phyloP scores from a whole-genome alignment of 2,329 filamentous ascomycete species.

The Colletotrichum tropicicola region DNA sequence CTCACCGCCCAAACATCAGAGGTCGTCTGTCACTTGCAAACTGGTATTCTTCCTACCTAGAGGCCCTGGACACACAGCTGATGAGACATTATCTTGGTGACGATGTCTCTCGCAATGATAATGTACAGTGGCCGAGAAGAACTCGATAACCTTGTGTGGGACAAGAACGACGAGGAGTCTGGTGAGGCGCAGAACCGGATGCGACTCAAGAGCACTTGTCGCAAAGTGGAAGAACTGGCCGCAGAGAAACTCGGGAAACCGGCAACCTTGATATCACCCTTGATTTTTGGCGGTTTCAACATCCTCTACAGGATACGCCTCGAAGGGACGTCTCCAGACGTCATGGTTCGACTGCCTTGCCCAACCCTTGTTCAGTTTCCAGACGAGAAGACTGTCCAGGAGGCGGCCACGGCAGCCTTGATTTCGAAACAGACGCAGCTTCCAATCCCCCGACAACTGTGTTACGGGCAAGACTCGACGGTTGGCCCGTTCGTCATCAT shows the following conservation, averaged over 20 bases:
- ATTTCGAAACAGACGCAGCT: slow-evolving; percentile 17
- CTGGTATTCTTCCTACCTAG: too few species aligned
- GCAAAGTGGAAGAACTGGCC: background rate
- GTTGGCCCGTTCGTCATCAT: slow-evolving; percentile 41
- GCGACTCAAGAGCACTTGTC: background rate
- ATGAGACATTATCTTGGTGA: too few species aligned
- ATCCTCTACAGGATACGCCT: slow-evolving; percentile 26
- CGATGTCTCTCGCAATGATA: too few species aligned
- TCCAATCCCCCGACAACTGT: slow-evolving; percentile 1
- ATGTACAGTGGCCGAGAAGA: slow-evolving; percentile 4
- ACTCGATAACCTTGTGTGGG: slow-evolving; percentile 26
- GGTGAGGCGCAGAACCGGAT: slow-evolving; percentile 1
- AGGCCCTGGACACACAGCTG: too few species aligned
- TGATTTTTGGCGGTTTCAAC: slow-evolving; percentile 32
- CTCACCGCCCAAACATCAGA: too few species aligned
- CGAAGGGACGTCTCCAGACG: background rate
- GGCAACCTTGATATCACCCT: background rate
- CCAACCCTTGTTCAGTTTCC: slow-evolving; percentile 30
- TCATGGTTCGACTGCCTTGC: slow-evolving; percentile 26
- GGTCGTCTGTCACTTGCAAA: too few species aligned
- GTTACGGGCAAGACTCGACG: slow-evolving; percentile 32
- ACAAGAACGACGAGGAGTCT: slow-evolving; percentile 5
- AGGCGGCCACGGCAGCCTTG: slow-evolving; percentile 23
- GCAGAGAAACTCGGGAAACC: background rate
- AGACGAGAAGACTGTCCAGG: slow-evolving; percentile 26